Conservation (phyloP, 2,329 filamentous ascomycete genomes). For the Apiospora saccharicola region DNA sequence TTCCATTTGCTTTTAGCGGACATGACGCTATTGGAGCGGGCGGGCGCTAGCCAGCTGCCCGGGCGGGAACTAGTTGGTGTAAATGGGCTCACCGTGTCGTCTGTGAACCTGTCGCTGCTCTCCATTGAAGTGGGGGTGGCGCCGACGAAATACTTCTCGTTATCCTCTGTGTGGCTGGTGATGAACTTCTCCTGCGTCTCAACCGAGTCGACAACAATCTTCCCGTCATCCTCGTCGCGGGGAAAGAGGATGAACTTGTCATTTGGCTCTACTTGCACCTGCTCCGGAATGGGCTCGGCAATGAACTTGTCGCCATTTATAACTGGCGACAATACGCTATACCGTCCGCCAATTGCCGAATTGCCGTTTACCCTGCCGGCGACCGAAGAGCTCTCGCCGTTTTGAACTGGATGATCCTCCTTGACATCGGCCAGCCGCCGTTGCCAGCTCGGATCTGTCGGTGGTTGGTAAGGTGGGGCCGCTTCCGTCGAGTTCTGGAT, state of each 20-base stretch:
- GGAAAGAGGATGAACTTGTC: conserved; percentile 12
- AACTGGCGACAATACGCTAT: not conserved
- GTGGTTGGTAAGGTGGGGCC: not conserved
- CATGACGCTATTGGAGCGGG: conserved; percentile 16
- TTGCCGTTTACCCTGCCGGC: not conserved
- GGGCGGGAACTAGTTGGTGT: not conserved
- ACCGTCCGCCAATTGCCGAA: not conserved
- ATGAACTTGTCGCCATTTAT: not conserved
- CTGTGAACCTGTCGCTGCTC: conserved; percentile 5
- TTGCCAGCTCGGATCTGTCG: not conserved
- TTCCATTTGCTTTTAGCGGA: conserved; percentile 14
- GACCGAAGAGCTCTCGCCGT: conserved; percentile 3
- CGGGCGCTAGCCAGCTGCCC: conserved; percentile 4
- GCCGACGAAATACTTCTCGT: conserved; percentile 25
- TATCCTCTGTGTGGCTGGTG: not conserved
- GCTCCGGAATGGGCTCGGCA: not conserved
- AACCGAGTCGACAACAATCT: conserved; percentile 1
- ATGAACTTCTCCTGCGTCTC: conserved; percentile 18
- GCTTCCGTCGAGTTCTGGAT: conserved; percentile 20
- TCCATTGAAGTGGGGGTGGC: not conserved
- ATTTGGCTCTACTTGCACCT: conserved; percentile 2
- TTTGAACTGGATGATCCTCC: not conserved
- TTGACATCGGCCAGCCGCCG: not conserved
- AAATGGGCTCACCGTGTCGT: not conserved
- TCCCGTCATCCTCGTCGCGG: conserved; percentile 1